phyloP scores from a whole-genome alignment of 495 filamentous ascomycete genomes.

The Hypoxylon rickii region DNA sequence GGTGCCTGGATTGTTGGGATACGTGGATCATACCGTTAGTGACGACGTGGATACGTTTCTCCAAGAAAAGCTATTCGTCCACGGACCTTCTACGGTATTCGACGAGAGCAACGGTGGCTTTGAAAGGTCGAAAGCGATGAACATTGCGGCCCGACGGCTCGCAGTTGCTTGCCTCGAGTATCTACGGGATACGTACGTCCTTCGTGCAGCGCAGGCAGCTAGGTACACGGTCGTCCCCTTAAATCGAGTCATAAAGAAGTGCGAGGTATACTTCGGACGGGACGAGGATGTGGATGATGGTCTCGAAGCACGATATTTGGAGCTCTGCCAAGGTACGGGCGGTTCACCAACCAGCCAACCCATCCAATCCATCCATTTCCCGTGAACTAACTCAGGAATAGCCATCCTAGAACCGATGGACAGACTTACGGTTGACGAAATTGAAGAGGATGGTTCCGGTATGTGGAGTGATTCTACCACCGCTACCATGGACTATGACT shows the following conservation, averaged over 20 bases:
- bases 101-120: conserved; percentile 34
- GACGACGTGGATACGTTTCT: conserved; percentile 59
- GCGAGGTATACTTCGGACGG: conserved; percentile 45
- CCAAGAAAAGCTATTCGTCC: conserved; percentile 58
- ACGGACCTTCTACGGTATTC: conserved; percentile 38
- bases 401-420: conserved; percentile 48
- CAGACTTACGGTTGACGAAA: conserved; percentile 52
- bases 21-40: conserved; percentile 60
- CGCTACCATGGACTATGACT: conserved; percentile 45
- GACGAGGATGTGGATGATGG: conserved; percentile 46
- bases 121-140: conserved; percentile 32
- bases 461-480: conserved; percentile 52
- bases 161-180: conserved; percentile 53
- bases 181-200: conserved; percentile 51
- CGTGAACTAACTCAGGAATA: conserved; percentile 35
- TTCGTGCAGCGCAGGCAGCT: conserved; percentile 44
- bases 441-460: conserved; percentile 62
- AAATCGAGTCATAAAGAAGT: conserved; percentile 48
- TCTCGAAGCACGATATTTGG: conserved; percentile 40
- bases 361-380: background rate
- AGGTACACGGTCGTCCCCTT: conserved; percentile 46
- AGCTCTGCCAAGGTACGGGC: conserved; percentile 48
- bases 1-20: conserved; percentile 70
- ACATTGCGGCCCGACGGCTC: conserved; percentile 42
- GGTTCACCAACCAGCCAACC: background rate